These are phyloP conservation scores for Eutreptiella sp. DNA, from an alignment of 208 protist species.

Conservation along the genomic window DNA sequence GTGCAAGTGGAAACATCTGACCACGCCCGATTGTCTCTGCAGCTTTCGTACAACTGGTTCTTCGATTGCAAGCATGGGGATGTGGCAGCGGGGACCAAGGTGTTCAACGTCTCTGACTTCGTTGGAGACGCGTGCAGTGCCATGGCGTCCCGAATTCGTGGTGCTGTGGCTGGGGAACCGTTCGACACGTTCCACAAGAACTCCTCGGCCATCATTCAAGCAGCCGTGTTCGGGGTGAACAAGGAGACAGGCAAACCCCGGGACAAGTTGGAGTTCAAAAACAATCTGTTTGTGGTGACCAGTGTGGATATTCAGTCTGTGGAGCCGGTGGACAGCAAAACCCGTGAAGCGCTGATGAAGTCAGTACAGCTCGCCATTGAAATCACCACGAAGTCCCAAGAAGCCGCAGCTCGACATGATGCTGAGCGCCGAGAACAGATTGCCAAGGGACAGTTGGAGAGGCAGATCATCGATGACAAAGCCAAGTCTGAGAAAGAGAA, in stretches of 20 bases:
- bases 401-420: slow-evolving; percentile 68
- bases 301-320: slow-evolving; percentile 89
- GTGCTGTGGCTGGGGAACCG: slow-evolving; percentile 63
- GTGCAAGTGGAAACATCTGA: slow-evolving; percentile 88
- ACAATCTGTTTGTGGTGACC: slow-evolving; percentile 83
- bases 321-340: slow-evolving; percentile 84
- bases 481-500: slow-evolving; percentile 52
- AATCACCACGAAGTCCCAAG: slow-evolving; percentile 77
- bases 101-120: slow-evolving; percentile 90
- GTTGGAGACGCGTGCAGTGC: slow-evolving; percentile 88
- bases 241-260: slow-evolving; percentile 43
- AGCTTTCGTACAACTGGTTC: slow-evolving; percentile 94
- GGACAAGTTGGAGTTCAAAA: slow-evolving; percentile 64
- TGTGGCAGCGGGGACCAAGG: slow-evolving; percentile 28
- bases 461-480: slow-evolving; percentile 62
- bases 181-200: slow-evolving; percentile 94
- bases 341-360: slow-evolving; percentile 69
- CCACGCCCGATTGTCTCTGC: slow-evolving; percentile 80
- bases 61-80: slow-evolving; percentile 56
- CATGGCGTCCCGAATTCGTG: slow-evolving; percentile 83
- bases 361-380: slow-evolving; percentile 82
- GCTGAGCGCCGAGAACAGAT: slow-evolving; percentile 64
- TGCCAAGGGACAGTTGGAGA: slow-evolving; percentile 52
- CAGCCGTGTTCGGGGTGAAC: slow-evolving; percentile 70
- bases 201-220: slow-evolving; percentile 79